A percentile compares a stretch with the other conserved stretches of the same genome.
These are phyloP conservation scores for Alternaria tenuissima DNA, from an alignment of 2,329 filamentous ascomycete species.

Conservation along the genomic window DNA sequence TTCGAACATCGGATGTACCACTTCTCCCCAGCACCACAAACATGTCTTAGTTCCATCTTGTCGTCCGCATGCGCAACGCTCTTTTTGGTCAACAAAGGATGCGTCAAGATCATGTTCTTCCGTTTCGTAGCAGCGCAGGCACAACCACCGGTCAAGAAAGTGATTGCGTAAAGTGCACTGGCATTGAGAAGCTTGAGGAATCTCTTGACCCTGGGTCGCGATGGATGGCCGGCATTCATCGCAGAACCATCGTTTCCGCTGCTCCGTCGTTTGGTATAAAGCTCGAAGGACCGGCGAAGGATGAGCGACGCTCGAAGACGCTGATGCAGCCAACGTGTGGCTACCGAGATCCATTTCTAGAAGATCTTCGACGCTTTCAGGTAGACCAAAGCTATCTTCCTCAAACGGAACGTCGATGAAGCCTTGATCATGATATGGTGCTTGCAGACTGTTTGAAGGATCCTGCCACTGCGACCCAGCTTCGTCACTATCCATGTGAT, in stretches of 20 bases:
- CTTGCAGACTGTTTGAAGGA: constrained; percentile 10
- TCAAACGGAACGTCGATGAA: constrained; percentile 42
- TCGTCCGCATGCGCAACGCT: constrained; percentile 20
- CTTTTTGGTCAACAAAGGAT: constrained; percentile 3
- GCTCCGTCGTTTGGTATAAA: constrained; percentile 35
- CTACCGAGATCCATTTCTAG: constrained; percentile 37
- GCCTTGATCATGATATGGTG: constrained; percentile 43
- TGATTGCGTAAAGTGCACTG: constrained; percentile 28
- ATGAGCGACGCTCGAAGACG: constrained; percentile 24
- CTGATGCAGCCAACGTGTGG: constrained; percentile 25
- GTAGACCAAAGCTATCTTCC: constrained; percentile 21
- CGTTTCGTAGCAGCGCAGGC: constrained; percentile 29
- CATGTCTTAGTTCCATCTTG: constrained; percentile 15
- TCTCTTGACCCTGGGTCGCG: not conserved
- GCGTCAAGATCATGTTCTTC: constrained; percentile 17
- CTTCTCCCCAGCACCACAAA: constrained; percentile 28
- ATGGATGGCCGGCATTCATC: constrained; percentile 8
- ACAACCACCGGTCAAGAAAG: constrained; percentile 35
- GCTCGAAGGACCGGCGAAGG: constrained; percentile 40
- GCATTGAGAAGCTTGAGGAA: constrained; percentile 9
- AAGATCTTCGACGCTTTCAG: constrained; percentile 36
- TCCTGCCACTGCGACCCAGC: constrained; percentile 15
- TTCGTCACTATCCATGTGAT: constrained; percentile 27
- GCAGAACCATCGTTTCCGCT: constrained; percentile 27
- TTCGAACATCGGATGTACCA: constrained; percentile 6